Base-by-base conservation (phyloP, 768 basidiomycete species). In the Cystofilobasidium ferigula region DNA sequence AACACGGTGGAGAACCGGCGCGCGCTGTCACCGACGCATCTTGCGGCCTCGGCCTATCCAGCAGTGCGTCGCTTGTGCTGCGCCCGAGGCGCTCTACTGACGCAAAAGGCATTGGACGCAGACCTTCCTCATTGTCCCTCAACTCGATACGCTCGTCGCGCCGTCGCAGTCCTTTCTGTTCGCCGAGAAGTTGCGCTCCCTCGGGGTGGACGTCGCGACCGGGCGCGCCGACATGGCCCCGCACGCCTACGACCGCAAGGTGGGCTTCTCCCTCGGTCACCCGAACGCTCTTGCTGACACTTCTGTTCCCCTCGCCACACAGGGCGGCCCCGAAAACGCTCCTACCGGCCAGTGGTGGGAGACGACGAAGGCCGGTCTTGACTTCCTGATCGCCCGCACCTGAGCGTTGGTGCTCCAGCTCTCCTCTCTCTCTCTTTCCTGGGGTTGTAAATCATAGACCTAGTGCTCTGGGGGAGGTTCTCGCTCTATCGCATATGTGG, bases 171-270 rank as follows among this genome's bases (percentile, higher is more conserved):
- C 57, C 24, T 58, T 22, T 9, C 32, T 36, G 57, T 36, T 58
- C 20, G 57, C 3, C 8, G 14, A 58, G 13, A 7, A 20, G 34
- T 34, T 58, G 3, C 1, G 14, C 22, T 10, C 9, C 32, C 57
- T 58, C 57, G 57, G 57, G 3, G 57, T 58, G 32, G 57, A 58
- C 9, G 35, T 38, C 12, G 57, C 5, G 1, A 12, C 16, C 57
- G 18, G 35, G n/a, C 34, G 57, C 10, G 57, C 40, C 57, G 22
- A 58, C 40, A 26, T 6, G 9, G 57, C 34, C n/a, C 24, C 20
- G 10, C 57, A 58, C 40, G 32, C 34, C 8, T 58, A 26, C 24
- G 57, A 58, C 20, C 57, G 57, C 34, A 58, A 58, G 57, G 57
- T 58, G 26, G 3, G 57, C 36, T 7, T 3, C 42, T 7, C 45